These are phyloP conservation scores for Aurifilum marmelostoma DNA, from an alignment of 2,329 filamentous ascomycete genomes.

Conservation along the genomic window DNA sequence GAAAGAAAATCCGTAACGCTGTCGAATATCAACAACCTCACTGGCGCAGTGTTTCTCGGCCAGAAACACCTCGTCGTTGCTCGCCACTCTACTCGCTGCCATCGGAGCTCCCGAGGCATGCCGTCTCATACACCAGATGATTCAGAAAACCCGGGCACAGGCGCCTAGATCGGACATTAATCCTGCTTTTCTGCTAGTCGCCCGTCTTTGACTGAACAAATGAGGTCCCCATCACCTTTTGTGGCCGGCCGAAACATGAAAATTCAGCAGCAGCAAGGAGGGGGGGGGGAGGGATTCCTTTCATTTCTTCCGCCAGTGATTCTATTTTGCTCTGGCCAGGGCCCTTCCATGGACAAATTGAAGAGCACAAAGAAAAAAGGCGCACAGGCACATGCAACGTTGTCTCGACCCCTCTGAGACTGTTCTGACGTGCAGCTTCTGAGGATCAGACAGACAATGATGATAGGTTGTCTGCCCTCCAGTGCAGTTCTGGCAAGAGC, in stretches of 20 bases:
- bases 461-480: background rate
- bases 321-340: background rate
- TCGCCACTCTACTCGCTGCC: background rate
- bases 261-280: background rate
- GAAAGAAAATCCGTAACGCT: background rate
- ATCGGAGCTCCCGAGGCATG: background rate
- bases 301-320: background rate
- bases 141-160: background rate
- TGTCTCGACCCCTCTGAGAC: conserved; percentile 1
- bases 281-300: background rate
- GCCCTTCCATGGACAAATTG: background rate
- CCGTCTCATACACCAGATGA: background rate
- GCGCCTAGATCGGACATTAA: conserved; percentile 1
- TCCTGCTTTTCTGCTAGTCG: background rate
- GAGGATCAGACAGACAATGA: background rate
- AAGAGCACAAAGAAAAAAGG: background rate
- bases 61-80: conserved; percentile 5
- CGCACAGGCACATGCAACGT: background rate
- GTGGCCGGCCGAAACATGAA: background rate
- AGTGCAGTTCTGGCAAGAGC: background rate
- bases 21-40: conserved; percentile 3
- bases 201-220: background rate
- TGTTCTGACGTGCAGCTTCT: background rate
- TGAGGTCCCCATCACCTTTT: background rate
- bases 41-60: conserved; percentile 9